Evolutionary conservation across 2,329 filamentous ascomycete genomes (phyloP), one percentile per base, ranked within the genome.

Genomic region (Aspergillus floridensis): DNA sequence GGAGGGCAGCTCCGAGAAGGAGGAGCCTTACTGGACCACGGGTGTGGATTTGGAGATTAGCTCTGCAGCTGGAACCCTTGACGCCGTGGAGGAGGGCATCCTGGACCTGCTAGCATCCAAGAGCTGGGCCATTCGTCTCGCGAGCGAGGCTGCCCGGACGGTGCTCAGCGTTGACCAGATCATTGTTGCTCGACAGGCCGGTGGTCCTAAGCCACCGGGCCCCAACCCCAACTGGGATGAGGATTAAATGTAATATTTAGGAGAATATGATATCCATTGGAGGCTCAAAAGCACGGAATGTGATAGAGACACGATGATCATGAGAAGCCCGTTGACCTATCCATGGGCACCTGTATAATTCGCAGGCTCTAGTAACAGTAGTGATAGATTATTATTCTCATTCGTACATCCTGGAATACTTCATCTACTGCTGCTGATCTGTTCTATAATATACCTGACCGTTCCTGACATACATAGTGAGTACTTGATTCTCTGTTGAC

Each of bases 121-220:
- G 85, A 88, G 88, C 73, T 98, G 93, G 93, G 95, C 95, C 50
- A 96, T 99, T 77, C 95, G 95, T 81, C 84, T 99, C 65, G 96
- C 95, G 41, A 97, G 93, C 24, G 95, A 99, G 79, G 89, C 95
- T 46, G 93, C 92, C 56, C 86, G 95, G 70, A 99, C 95, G 51
- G 90, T 99, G 31, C 82, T 99, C 65, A 96, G 92, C 51, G 95
- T 99, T 44, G 95, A 99, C 78, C 96, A 99, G 81, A 99, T 99
- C 73, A 99, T 99, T 74, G 95, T 99, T 59, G 93, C 96, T 64
- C 88, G 93, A 80, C 95, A 98, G 81, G 95, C 96, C 51, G 95
- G 95, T 73, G 95, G 95, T 41, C 95, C 96, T 22, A 99, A 99
- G 84, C 93, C 93, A 58, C 95, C 95, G 31, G 93, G 90, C 50